Evolutionary conservation across 352 stramenopile genomes (phyloP), one percentile per base, ranked within the genome.

Genomic region (Phytophthora megakarya): DNA sequence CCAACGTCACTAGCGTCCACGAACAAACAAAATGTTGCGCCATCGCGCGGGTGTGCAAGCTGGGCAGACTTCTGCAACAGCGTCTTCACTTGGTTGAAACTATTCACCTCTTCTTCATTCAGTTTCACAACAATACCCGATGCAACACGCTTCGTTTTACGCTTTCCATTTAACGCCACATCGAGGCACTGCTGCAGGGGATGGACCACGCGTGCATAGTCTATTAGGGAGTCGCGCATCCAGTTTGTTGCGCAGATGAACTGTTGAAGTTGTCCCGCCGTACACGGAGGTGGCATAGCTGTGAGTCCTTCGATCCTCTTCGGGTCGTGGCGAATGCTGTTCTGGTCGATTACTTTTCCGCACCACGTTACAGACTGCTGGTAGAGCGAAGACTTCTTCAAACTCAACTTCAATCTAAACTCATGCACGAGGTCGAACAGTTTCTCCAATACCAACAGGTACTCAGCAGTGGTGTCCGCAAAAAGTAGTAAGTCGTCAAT

Each of bases 321-420:
- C 0, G 48, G 48, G 48, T 55, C 48, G 12, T 55, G 30, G 7
- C 48, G 48, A 33, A 55, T 30, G 32, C 46, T 21, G 18, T 44
- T 21, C 21, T 55, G 28, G 30, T 54, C 19, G 19, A 54, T 54
- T 0, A 54, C 47, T 43, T 54, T 43, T 1, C 47, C 32, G 23
- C 47, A 54, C 47, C 47, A 54, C 5, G 30, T 54, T 30, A 44
- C 32, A 9, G 47, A 54, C 19, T 43, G 11, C 18, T 54, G 47
- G 13, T 54, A 54, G n/a, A 54, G 47, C 5, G 47, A 54, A 13
- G 47, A 54, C 21, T 54, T 54, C 47, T 54, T 54, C 19, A 43
- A 40, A 44, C n/a, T n/a, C n/a, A n/a, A n/a, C n/a, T n/a, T n/a
- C n/a, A n/a, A n/a, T n/a, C n/a, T n/a, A n/a, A n/a, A n/a, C 47